Percentiles rank a stretch among this genome's conserved stretches.
Conservation (phyloP, 805 yeast genomes). For the Lipomyces kockii region DNA sequence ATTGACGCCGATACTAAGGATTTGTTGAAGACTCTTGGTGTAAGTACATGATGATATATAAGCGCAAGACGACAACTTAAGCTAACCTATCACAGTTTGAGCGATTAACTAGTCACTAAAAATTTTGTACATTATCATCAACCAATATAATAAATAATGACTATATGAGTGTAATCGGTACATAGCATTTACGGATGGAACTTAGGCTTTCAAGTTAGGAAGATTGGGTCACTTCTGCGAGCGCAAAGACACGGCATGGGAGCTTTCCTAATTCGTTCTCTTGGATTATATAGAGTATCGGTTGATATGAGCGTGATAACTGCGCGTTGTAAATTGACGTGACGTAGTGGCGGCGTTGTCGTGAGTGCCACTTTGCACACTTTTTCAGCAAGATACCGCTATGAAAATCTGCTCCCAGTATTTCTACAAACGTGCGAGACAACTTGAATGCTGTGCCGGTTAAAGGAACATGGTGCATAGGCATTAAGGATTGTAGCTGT, state of each 20-base stretch:
- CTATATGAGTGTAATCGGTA: neutral
- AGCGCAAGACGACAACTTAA: constrained; percentile 36
- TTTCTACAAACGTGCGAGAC: too few relatives aligned
- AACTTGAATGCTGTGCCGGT: too few relatives aligned
- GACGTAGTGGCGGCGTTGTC: too few relatives aligned
- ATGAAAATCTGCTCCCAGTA: too few relatives aligned
- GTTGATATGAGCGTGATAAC: neutral
- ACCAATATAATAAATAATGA: constrained; percentile 18
- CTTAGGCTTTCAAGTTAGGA: neutral
- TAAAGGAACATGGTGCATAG: too few relatives aligned
- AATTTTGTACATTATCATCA: constrained; percentile 29
- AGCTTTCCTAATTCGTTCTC: neutral
- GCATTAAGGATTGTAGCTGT: too few relatives aligned
- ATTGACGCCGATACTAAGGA: constrained; percentile 97
- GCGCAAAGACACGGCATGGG: neutral
- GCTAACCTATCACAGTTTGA: constrained; percentile 39
- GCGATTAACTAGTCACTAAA: constrained; percentile 77
- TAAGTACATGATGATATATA: constrained; percentile 58
- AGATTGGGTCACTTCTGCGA: too few relatives aligned
- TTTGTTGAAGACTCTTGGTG: constrained; percentile 92
- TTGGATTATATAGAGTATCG: neutral
- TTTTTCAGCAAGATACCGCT: too few relatives aligned
- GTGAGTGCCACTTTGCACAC: too few relatives aligned
- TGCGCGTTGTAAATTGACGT: neutral
- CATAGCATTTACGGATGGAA: neutral